Evolutionary conservation across 352 stramenopile species (phyloP).

Genomic region (Stephanocyclus meneghinianus): DNA sequence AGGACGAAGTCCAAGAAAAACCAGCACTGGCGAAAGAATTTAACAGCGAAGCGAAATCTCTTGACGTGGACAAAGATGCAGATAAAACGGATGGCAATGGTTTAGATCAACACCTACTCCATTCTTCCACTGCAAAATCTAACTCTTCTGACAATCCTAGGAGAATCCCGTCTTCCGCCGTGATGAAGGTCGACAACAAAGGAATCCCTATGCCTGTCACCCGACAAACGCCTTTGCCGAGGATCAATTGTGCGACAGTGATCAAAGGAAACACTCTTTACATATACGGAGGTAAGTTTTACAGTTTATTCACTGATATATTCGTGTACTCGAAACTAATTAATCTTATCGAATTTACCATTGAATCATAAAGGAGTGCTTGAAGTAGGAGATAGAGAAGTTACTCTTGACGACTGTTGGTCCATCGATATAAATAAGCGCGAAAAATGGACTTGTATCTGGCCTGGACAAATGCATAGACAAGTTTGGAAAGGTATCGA

Average conservation of each 20-base stretch:
- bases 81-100: constrained; percentile 13
- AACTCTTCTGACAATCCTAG: background rate
- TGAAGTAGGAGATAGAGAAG: constrained; percentile 89
- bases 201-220: constrained; percentile 55
- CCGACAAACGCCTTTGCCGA: constrained; percentile 67
- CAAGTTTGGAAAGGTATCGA: constrained; percentile 86
- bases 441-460: constrained; percentile 90
- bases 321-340: background rate
- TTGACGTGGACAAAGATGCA: constrained; percentile 39
- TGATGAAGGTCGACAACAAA: constrained; percentile 62
- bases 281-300: constrained; percentile 85
- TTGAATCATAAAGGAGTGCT: constrained; percentile 77
- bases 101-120: background rate
- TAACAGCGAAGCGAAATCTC: constrained; percentile 33
- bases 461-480: constrained; percentile 89
- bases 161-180: constrained; percentile 32
- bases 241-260: constrained; percentile 70
- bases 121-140: background rate
- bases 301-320: background rate
- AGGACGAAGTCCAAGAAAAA: background rate
- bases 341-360: background rate
- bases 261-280: constrained; percentile 88
- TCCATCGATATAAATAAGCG: constrained; percentile 90
- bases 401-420: constrained; percentile 95
- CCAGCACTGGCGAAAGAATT: background rate